phyloP scores from a whole-genome alignment of 352 stramenopile genomes.

The Thalassiosira mediterranea region DNA sequence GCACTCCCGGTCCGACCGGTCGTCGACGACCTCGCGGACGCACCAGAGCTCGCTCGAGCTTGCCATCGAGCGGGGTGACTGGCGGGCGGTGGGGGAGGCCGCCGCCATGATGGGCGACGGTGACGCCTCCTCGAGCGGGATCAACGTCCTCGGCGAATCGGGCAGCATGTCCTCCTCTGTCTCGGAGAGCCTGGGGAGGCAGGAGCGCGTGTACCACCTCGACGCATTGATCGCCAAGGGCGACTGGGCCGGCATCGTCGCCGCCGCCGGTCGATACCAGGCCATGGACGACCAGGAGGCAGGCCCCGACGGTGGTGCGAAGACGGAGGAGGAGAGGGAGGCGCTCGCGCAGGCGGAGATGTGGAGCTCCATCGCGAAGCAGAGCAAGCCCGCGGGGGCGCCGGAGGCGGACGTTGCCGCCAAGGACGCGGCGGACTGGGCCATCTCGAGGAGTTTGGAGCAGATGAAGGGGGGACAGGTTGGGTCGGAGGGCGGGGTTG shows the following conservation, averaged over 20 bases:
- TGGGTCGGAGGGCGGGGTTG: not conserved
- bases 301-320: constrained; percentile 8
- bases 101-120: constrained; percentile 67
- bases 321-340: constrained; percentile 68
- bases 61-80: constrained; percentile 78
- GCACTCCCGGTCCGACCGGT: not conserved
- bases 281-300: constrained; percentile 44
- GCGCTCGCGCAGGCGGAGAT: constrained; percentile 76
- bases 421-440: constrained; percentile 77
- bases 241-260: constrained; percentile 77
- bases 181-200: constrained; percentile 17
- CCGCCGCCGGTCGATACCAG: constrained; percentile 60
- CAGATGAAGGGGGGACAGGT: not conserved
- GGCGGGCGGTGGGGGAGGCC: constrained; percentile 74
- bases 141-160: not conserved
- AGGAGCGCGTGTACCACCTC: constrained; percentile 58
- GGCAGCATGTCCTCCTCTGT: constrained; percentile 5
- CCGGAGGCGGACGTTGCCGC: constrained; percentile 40
- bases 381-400: constrained; percentile 63
- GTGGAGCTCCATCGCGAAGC: constrained; percentile 77
- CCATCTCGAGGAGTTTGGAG: constrained; percentile 74
- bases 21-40: constrained; percentile 3
- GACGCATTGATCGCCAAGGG: constrained; percentile 72
- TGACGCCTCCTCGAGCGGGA: not conserved
- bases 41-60: constrained; percentile 53